Conservation (phyloP, 176 grass and related monocot species). For the Oropetium thomaeum region DNA sequence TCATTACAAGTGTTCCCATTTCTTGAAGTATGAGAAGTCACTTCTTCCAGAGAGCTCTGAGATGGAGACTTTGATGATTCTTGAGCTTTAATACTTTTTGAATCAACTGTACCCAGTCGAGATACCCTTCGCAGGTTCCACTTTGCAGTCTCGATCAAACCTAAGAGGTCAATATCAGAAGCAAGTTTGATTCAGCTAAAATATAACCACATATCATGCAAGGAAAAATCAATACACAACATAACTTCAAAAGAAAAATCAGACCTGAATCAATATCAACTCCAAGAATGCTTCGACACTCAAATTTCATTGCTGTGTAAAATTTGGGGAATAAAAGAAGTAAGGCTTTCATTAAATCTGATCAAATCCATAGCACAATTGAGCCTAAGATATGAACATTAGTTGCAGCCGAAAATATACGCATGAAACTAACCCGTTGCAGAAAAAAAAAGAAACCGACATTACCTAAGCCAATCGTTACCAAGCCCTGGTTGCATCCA, state of each 20-base stretch:
- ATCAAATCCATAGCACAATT: neutral
- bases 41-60: conserved; percentile 20
- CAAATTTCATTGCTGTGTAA: conserved; percentile 76
- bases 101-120: conserved; percentile 34
- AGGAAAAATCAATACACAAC: conserved; percentile 3
- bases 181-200: conserved; percentile 1
- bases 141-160: conserved; percentile 74
- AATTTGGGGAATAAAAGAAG: conserved; percentile 35
- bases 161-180: conserved; percentile 40
- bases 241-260: neutral
- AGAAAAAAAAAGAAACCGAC: neutral
- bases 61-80: conserved; percentile 15
- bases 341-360: conserved; percentile 5
- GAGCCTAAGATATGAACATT: neutral
- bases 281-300: conserved; percentile 79
- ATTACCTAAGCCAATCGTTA: conserved; percentile 83
- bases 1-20: conserved; percentile 29
- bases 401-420: neutral
- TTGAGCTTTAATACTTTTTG: conserved; percentile 5
- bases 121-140: conserved; percentile 71
- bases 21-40: conserved; percentile 22
- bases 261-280: conserved; percentile 90
- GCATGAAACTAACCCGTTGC: neutral
- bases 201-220: neutral
- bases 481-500: conserved; percentile 91